Conservation (phyloP, 371 early-diverging fungal species). For the Saksenaea oblongispora region DNA sequence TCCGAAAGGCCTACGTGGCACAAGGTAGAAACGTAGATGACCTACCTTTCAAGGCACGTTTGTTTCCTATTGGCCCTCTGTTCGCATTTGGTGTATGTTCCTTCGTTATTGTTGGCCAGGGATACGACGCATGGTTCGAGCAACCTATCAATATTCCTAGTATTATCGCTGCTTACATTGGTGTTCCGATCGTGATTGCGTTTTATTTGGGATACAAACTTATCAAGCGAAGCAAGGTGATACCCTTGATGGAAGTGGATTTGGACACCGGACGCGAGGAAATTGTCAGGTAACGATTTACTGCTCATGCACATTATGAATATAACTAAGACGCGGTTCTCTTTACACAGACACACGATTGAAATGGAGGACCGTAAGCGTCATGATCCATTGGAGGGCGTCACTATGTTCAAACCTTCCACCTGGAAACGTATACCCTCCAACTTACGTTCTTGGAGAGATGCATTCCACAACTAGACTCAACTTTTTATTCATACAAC, state of each 20-base stretch:
- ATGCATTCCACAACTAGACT: slow-evolving; percentile 39
- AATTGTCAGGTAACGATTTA: slow-evolving; percentile 15
- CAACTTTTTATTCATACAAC: background rate
- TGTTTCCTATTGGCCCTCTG: slow-evolving; percentile 73
- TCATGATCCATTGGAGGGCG: slow-evolving; percentile 41
- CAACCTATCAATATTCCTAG: slow-evolving; percentile 22
- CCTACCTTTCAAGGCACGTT: slow-evolving; percentile 72
- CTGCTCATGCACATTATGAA: background rate
- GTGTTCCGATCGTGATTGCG: slow-evolving; percentile 36
- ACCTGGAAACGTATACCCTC: slow-evolving; percentile 47
- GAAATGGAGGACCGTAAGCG: slow-evolving; percentile 26
- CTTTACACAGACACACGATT: slow-evolving; percentile 18
- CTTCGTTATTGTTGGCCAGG: slow-evolving; percentile 68
- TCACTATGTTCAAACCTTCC: slow-evolving; percentile 37
- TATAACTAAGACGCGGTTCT: background rate
- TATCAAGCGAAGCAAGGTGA: slow-evolving; percentile 50
- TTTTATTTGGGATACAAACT: slow-evolving; percentile 57
- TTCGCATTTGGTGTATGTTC: slow-evolving; percentile 57
- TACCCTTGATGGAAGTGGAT: slow-evolving; percentile 60
- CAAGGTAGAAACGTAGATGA: slow-evolving; percentile 70
- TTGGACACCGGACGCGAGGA: slow-evolving; percentile 58
- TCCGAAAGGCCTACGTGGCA: slow-evolving; percentile 74
- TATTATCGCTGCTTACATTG: slow-evolving; percentile 39
- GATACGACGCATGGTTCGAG: slow-evolving; percentile 49
- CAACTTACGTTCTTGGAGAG: slow-evolving; percentile 44